Base-by-base conservation (phyloP, 192 early-diverging fungal genomes). In the Helicostylum pulchrum region DNA sequence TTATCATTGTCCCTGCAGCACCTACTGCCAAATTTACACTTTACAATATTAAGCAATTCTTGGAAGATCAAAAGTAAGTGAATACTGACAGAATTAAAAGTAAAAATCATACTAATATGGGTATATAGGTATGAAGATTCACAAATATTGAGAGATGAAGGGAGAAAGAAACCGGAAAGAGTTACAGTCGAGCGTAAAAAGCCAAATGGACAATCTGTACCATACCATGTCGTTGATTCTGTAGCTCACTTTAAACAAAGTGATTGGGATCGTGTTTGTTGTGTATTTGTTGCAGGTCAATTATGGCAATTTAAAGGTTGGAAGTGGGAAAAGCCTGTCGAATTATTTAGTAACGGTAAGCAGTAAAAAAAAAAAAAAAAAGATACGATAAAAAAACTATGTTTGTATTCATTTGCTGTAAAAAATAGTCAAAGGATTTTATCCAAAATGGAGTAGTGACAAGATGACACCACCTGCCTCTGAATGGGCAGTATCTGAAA, bases 261-360 rank as follows among this genome's bases (percentile, higher is more conserved):
- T 8, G 93, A 95, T 63, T 95, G 94, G 94, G 89, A 89, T 65
- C 83, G 90, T 20, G 86, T 98, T 3, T 90, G 92, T 0, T 94
- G 89, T 55, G 94, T 95, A 19, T 91, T 98, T 73, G 87, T 88
- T n/a, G 87, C 85, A 36, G 96, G 96, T 30, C 90, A 89, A 44
- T 83, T 84, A 30, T 98, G 96, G 96, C 93, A 96, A 72, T 98
- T 98, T 70, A 93, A 91, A 63, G 83, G 85, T 46, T 98, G 93
- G 92, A 89, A 85, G 62, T 95, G 90, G 84, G 80, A 84, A 42
- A 81, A 89, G 21, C 96, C 95, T 3, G 80, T 87, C 26, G 87
- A 92, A 60, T 75, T 97, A 9, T 98, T 98, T 75, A 74, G 80
- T 14, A 85, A 91, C 70, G 73, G 72, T 69, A 74, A 63, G 46